Base-by-base conservation (phyloP, 2,329 filamentous ascomycete species). In the Ophiosphaerella korrae region DNA sequence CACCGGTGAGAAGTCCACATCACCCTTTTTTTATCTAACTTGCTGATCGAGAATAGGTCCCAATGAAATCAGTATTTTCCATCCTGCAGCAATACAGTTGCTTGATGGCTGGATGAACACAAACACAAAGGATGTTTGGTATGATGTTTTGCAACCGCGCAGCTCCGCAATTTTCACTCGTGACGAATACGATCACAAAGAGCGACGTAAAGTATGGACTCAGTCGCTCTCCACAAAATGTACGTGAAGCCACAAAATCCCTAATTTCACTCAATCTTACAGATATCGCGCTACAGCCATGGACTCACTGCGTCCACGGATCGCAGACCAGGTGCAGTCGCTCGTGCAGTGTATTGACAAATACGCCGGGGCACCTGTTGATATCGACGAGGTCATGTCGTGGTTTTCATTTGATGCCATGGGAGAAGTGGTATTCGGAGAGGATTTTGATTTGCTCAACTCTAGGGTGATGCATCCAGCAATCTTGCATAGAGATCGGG, bases 341-440 rank as follows among this genome's bases (percentile, higher is more conserved):
- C 42, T 40, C 3, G 16, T 36, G 13, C 14, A 21, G 12, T 43
- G 39, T 35, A 39, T 50, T 12, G 33, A n/a, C 13, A 35, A 18
- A 9, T 46, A 46, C 26, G 33, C 47, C 13, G 44, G 43, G 3
- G 26, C 42, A 11, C 41, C 47, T 14, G 49, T 55, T 14, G 41
- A 57, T 13, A 32, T 59, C 13, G 45, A 52, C 24, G 54, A 59
- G 14, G 29, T 57, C 29, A 57, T 59, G 53, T 42, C 46, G 7
- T 59, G 56, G 56, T 59, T 52, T 34, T 46, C 44, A 7, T 59
- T 57, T 33, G 56, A 59, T 33, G 42, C 42, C 2, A 59, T 59
- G 56, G 56, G 56, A 21, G 53, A 59, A 18, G 21, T 59, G 13
- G 29, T 41, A 11, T 59, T 59, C 40, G 51, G 51, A 5, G 35